A percentile compares a stretch with the other conserved stretches of the same genome.
These are phyloP conservation scores for Phaeoacremonium minimum DNA, from an alignment of 2,329 filamentous ascomycete genomes.

Conservation along the genomic window DNA sequence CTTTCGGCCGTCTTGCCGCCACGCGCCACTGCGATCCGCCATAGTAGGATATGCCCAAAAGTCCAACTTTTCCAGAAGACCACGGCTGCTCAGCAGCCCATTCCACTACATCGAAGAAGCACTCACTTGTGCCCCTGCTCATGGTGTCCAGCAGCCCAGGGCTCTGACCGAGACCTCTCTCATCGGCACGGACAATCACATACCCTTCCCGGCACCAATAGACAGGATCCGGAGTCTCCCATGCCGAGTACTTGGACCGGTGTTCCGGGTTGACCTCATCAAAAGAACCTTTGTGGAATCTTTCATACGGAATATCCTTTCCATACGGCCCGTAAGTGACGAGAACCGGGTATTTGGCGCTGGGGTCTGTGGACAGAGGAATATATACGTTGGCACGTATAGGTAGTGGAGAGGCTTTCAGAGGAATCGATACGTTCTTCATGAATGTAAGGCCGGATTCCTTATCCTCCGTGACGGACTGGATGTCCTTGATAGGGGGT, in stretches of 20 bases:
- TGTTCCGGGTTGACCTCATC: conserved; percentile 49
- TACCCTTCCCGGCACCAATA: conserved; percentile 54
- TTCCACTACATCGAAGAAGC: conserved; percentile 44
- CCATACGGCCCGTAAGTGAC: conserved; percentile 72
- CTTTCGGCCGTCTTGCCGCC: conserved; percentile 39
- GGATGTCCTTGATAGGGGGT: conserved; percentile 16
- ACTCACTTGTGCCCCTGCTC: conserved; percentile 41
- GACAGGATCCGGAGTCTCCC: conserved; percentile 54
- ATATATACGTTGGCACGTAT: conserved; percentile 23
- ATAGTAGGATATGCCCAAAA: conserved; percentile 44
- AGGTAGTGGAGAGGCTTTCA: conserved; percentile 15
- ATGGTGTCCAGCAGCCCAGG: conserved; percentile 43
- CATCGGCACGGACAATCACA: conserved; percentile 49
- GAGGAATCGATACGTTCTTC: conserved; percentile 21
- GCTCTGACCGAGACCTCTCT: conserved; percentile 42
- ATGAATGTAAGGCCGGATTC: conserved; percentile 13
- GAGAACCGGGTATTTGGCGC: conserved; percentile 48
- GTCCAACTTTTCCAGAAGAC: conserved; percentile 42
- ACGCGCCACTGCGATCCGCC: conserved; percentile 43
- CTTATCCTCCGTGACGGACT: conserved; percentile 8
- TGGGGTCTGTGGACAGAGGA: conserved; percentile 11
- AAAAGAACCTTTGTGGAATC: conserved; percentile 34
- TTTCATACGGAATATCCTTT: conserved; percentile 64
- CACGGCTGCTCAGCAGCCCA: conserved; percentile 42
- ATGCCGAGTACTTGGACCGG: conserved; percentile 48